These are phyloP conservation scores for Heritiera littoralis DNA, from an alignment of 345 rosid genomes.

Conservation along the genomic window DNA sequence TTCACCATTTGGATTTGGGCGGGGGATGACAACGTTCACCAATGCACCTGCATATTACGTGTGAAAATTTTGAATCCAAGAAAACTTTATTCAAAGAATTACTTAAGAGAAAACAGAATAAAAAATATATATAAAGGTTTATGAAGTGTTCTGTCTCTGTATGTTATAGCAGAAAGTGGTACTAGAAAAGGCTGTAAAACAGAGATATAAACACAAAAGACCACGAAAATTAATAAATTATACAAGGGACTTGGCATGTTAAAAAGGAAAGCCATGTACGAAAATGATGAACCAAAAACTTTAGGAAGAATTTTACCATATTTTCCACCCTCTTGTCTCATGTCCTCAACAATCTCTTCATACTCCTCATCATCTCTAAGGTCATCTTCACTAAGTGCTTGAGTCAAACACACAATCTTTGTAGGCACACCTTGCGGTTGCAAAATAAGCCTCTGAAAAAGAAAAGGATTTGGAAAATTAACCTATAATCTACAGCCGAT, in stretches of 20 bases:
- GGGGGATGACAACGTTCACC: conserved; percentile 80
- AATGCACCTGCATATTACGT: conserved; percentile 65
- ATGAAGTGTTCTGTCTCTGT: conserved; percentile 75
- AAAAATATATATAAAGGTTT: conserved; percentile 43
- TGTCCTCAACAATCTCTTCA: conserved; percentile 87
- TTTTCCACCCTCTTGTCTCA: conserved; percentile 82
- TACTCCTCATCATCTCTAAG: conserved; percentile 80
- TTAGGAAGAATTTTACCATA: conserved; percentile 58
- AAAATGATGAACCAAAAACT: background rate
- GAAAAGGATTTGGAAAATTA: background rate
- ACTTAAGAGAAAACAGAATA: conserved; percentile 17
- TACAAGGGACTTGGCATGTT: conserved; percentile 14
- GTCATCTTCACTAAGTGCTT: conserved; percentile 77
- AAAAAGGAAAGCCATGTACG: background rate
- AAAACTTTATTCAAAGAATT: conserved; percentile 20
- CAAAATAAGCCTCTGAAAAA: conserved; percentile 65
- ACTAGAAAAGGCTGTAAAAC: conserved; percentile 71
- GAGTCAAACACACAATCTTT: conserved; percentile 85
- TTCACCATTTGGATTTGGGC: conserved; percentile 61
- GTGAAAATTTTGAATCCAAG: conserved; percentile 48
- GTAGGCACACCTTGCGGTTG: conserved; percentile 73
- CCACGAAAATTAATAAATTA: conserved; percentile 35
- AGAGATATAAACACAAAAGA: conserved; percentile 65
- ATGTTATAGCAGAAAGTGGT: conserved; percentile 62
- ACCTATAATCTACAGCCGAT: background rate